A percentile compares a stretch with the other conserved stretches of the same genome.
Conservation (phyloP, 768 basidiomycete species). For the Podaxis sp. region DNA sequence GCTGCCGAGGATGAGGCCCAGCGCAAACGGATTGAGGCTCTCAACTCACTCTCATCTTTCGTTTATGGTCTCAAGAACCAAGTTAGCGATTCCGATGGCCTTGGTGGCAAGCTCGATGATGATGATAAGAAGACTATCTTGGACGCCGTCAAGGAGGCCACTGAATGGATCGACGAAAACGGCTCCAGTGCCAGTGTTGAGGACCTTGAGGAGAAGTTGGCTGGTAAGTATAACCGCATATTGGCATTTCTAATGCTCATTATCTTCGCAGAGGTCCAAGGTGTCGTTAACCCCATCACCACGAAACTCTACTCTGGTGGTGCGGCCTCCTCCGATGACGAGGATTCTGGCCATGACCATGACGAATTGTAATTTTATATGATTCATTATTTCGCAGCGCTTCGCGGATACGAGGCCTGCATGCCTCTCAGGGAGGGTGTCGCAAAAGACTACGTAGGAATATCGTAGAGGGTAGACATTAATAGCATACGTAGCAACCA, state of each 20-base stretch:
- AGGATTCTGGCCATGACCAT: slow-evolving; percentile 41
- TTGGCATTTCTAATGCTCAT: slow-evolving; percentile 9
- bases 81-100: slow-evolving; percentile 81
- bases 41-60: slow-evolving; percentile 78
- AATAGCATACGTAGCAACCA: slow-evolving; percentile 7
- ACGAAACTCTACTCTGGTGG: slow-evolving; percentile 69
- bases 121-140: slow-evolving; percentile 86
- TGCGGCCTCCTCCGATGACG: slow-evolving; percentile 32
- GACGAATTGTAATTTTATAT: slow-evolving; percentile 43
- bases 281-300: slow-evolving; percentile 80
- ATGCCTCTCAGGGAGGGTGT: slow-evolving; percentile 10
- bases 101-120: slow-evolving; percentile 83
- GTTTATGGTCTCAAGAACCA: slow-evolving; percentile 89
- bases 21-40: slow-evolving; percentile 82
- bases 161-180: slow-evolving; percentile 91
- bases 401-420: slow-evolving; percentile 13
- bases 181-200: slow-evolving; percentile 75
- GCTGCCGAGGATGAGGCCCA: slow-evolving; percentile 77
- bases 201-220: slow-evolving; percentile 90
- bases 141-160: slow-evolving; percentile 80
- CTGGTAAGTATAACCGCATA: slow-evolving; percentile 33
- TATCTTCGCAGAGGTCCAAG: slow-evolving; percentile 54
- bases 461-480: slow-evolving; percentile 11
- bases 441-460: slow-evolving; percentile 8
- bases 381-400: slow-evolving; percentile 7